Conservation (phyloP, 192 early-diverging fungal species). For the Coemansia sp. region DNA sequence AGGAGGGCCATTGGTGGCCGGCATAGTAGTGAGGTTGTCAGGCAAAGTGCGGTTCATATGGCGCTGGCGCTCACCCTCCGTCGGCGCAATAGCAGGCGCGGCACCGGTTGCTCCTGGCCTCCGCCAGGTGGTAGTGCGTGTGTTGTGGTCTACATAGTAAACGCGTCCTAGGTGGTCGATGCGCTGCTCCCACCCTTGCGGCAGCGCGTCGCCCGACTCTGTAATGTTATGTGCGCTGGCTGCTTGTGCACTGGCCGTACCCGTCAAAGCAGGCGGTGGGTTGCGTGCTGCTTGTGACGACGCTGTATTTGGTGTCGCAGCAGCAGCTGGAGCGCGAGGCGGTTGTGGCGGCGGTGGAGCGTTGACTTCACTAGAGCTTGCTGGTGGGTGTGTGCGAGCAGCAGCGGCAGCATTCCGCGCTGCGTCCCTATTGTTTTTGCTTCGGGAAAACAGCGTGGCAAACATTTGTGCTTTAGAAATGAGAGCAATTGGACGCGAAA, state of each 20-base stretch:
- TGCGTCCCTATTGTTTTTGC: slow-evolving; percentile 44
- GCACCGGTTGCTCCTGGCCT: slow-evolving; percentile 34
- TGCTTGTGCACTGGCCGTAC: slow-evolving; percentile 3
- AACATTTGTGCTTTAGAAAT: slow-evolving; percentile 34
- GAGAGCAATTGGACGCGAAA: slow-evolving; percentile 24
- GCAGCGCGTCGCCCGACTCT: slow-evolving; percentile 39
- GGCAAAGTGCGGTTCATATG: slow-evolving; percentile 85
- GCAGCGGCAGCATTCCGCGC: slow-evolving; percentile 19
- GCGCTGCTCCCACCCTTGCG: slow-evolving; percentile 90
- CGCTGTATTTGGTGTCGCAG: slow-evolving; percentile 3
- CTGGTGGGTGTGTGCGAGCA: slow-evolving; percentile 22
- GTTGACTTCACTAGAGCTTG: slow-evolving; percentile 16
- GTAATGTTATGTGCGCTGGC: slow-evolving; percentile 18
- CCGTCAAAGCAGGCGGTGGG: slow-evolving; percentile 1
- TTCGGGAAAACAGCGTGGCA: slow-evolving; percentile 52
- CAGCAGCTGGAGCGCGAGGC: slow-evolving; percentile 19
- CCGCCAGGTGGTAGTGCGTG: slow-evolving; percentile 94
- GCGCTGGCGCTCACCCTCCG: slow-evolving; percentile 74
- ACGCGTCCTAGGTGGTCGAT: slow-evolving; percentile 89
- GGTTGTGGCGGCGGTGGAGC: slow-evolving; percentile 27
- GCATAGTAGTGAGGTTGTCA: slow-evolving; percentile 50
- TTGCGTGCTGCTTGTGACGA: neutral
- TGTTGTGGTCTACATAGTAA: slow-evolving; percentile 99
- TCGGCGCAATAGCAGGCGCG: slow-evolving; percentile 46
- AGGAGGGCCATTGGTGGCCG: slow-evolving; percentile 2